Conservation (phyloP, 179 eudicot genomes). For the Camellia oleifera region DNA sequence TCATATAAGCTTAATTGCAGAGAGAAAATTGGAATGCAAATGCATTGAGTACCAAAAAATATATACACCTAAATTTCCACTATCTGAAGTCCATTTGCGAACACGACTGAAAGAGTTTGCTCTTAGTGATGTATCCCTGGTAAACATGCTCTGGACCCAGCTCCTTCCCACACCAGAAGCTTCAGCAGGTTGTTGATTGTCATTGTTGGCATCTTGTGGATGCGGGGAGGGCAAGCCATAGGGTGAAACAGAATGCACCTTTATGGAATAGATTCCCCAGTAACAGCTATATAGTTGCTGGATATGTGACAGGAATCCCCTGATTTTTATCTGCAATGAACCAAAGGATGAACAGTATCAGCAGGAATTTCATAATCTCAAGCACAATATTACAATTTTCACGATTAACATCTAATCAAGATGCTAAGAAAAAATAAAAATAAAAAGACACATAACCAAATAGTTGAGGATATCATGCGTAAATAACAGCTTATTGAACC, state of each 20-base stretch:
- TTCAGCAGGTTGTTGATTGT: slow-evolving; percentile 64
- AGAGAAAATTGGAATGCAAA: background rate
- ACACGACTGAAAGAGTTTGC: slow-evolving; percentile 60
- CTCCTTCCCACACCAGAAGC: slow-evolving; percentile 80
- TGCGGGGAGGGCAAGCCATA: slow-evolving; percentile 72
- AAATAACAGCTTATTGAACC: background rate
- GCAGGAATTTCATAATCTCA: background rate
- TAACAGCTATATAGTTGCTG: slow-evolving; percentile 67
- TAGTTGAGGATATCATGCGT: background rate
- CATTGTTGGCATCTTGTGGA: slow-evolving; percentile 58
- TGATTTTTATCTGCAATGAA: slow-evolving; percentile 64
- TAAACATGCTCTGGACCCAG: slow-evolving; percentile 97
- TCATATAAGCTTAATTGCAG: background rate
- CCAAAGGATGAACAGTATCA: slow-evolving; percentile 18
- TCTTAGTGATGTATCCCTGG: slow-evolving; percentile 57
- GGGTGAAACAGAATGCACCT: slow-evolving; percentile 54
- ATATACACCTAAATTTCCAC: slow-evolving; percentile 37
- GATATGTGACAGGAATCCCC: slow-evolving; percentile 74
- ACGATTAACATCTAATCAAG: background rate
- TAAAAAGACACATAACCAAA: background rate
- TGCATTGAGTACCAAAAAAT: background rate
- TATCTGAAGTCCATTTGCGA: slow-evolving; percentile 52
- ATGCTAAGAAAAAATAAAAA: background rate
- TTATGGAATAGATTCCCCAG: slow-evolving; percentile 73
- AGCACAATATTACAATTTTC: background rate